Evolutionary conservation across 2,329 filamentous ascomycete species (phyloP).

Genomic region (Karstenula rhodostoma): DNA sequence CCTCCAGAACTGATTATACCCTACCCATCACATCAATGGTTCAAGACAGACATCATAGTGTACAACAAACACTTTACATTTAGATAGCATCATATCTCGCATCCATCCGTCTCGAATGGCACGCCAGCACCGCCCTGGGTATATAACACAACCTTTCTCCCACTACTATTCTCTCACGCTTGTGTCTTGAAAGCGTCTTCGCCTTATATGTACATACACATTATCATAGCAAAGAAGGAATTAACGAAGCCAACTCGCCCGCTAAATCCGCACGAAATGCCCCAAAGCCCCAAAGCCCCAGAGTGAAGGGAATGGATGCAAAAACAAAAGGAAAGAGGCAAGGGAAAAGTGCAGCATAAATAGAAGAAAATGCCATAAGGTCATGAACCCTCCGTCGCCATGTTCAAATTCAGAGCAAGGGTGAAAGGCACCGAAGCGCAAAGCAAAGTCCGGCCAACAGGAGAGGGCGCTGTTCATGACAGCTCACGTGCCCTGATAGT

Average conservation of each 20-base stretch:
- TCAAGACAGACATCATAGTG: no score
- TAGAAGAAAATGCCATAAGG: neutral
- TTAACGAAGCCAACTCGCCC: neutral
- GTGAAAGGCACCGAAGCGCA: neutral
- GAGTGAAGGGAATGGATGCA: neutral
- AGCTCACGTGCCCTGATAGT: neutral
- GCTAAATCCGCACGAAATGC: neutral
- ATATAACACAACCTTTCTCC: no score
- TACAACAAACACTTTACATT: no score
- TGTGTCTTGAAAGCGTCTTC: no score
- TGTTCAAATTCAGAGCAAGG: neutral
- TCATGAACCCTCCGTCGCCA: neutral
- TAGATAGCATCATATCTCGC: no score
- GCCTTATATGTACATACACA: constrained; percentile 2
- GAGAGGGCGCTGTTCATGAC: neutral
- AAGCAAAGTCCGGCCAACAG: neutral
- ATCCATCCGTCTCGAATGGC: no score
- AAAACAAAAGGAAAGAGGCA: neutral
- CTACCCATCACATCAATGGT: no score
- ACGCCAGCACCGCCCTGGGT: no score
- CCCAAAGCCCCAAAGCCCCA: neutral
- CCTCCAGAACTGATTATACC: no score
- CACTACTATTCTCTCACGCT: no score
- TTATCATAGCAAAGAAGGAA: neutral
- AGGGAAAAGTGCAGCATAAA: neutral